Base-by-base conservation (phyloP, 2,329 filamentous ascomycete genomes). In the Diaporthe sp. region DNA sequence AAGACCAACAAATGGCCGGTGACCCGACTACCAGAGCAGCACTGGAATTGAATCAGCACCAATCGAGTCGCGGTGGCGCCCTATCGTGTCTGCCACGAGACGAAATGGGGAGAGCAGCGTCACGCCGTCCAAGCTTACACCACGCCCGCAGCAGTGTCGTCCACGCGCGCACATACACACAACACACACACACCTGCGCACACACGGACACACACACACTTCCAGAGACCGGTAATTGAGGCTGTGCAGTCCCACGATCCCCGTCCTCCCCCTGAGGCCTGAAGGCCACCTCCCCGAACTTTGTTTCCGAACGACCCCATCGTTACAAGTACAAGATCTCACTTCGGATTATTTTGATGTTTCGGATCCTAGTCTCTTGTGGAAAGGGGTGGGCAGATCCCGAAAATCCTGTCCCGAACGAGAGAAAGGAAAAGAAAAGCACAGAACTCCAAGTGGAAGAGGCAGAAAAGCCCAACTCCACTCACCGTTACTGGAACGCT, bases 211-310 rank as follows among this genome's bases (percentile, higher is more conserved):
- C 68, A 28, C 53, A 61, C 60, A 55, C 39, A 39, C 65, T n/a
- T 51, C 42, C 51, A 71, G 34, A 68, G 25, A 65, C 53, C 28
- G 58, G 47, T 31, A 39, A 74, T 75, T 76, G 75, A 75, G 75
- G 75, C 75, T 72, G 75, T 76, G 75, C 68, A 72, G 42, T 71
- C 60, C 74, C 58, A 70, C 47, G 31, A 75, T 72, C 57, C 70
- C 75, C 68, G 51, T 63, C 51, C 34, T 25, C 65, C 49, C 58
- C 75, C 73, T 55, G 22, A 31, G 13, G 34, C 68, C 73, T 58
- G 47, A 73, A 55, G 51, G 31, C 73, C 73, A 57, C 42, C 53
- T 34, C 57, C 44, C 65, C 47, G 47, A 60, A 42, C 25, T 76
- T 60, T 75, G 73, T 72, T 72, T 75, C 68, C 61, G 60, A 70